phyloP scores from a whole-genome alignment of 106 monocot species.

The Dendrobium nobile region DNA sequence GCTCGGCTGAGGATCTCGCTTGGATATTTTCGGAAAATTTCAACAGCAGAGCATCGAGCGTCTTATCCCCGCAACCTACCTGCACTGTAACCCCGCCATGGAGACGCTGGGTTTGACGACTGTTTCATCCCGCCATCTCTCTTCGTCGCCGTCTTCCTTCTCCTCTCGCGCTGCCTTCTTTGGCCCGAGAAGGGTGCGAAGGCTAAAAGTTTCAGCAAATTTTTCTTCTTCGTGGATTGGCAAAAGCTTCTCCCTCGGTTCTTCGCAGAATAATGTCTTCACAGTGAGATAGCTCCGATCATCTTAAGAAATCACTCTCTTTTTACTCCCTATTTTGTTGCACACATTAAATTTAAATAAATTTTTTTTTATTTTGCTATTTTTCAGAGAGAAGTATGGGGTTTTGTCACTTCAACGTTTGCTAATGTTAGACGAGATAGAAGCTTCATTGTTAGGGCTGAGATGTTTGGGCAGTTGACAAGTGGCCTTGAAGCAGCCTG shows the following conservation, averaged over 20 bases:
- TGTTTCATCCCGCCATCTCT: conserved; percentile 24
- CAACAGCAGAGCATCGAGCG: not conserved
- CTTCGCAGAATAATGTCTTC: conserved; percentile 26
- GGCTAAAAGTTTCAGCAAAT: conserved; percentile 11
- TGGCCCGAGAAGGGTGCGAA: conserved; percentile 3
- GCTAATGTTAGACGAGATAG: conserved; percentile 7
- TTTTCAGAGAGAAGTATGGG: conserved; percentile 44
- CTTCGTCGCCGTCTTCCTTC: conserved; percentile 9
- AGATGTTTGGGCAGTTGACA: conserved; percentile 97
- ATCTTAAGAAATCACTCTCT: not conserved
- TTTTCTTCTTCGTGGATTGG: conserved; percentile 21
- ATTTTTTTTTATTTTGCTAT: not conserved
- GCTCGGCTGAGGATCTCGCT: too few species aligned
- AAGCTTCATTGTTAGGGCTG: conserved; percentile 52
- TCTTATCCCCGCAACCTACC: not conserved
- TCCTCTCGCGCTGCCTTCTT: not conserved
- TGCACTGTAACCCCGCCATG: conserved; percentile 20
- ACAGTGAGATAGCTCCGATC: conserved; percentile 26
- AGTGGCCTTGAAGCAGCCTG: conserved; percentile 86
- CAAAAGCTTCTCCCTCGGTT: conserved; percentile 23
- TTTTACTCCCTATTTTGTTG: not conserved
- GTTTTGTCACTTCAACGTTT: conserved; percentile 28
- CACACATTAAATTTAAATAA: not conserved
- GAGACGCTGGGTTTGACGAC: conserved; percentile 34
- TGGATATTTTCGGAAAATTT: too few species aligned